Evolutionary conservation across 176 grass and related monocot species (phyloP), one percentile per base, ranked within the genome.

Genomic region (Triticum turgidum): DNA sequence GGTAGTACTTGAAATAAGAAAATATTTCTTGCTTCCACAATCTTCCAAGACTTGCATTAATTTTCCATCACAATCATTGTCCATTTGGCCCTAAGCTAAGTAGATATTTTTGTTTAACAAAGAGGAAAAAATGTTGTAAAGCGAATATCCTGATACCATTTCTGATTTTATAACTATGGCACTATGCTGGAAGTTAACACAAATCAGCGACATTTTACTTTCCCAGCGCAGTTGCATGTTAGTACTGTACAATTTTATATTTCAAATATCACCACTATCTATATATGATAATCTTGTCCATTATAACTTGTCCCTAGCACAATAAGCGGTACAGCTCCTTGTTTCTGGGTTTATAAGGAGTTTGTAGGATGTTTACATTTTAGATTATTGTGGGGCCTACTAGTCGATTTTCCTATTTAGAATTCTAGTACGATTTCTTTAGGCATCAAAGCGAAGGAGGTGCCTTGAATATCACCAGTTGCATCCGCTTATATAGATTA

Each of bases 11-110:
- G 5, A 91, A 35, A 61, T 81, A 91, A 75, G 18, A 73, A 85
- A 80, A 89, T 49, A 89, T 81, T 76, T 65, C 47, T 77, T 89
- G 78, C 47, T 87, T 92, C 47, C 87, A 64, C 15, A 73, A 77
- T 79, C 65, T 27, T 85, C 77, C 72, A 80, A 72, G 21, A 73
- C 7, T 81, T 71, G 8, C 81, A 58, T 22, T 65, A 86, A 69
- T 11, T 77, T 30, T 29, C 13, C 35, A 85, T 66, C 54, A 56
- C 9, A 72, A 42, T 45, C 3, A 69, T 69, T 47, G 51, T n/a
- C 29, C 37, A 6, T 24, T 61, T 24, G 18, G 11, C 65, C 38
- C 38, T 69, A 15, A 47, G 22, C 3, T 78, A 70, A 35, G 20
- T 7, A 11, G 45, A 66, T 14, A n/a, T n/a, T 33, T 47, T 59